Base-by-base conservation (phyloP, 306 rosid species). In the Oemleria cerasiformis region DNA sequence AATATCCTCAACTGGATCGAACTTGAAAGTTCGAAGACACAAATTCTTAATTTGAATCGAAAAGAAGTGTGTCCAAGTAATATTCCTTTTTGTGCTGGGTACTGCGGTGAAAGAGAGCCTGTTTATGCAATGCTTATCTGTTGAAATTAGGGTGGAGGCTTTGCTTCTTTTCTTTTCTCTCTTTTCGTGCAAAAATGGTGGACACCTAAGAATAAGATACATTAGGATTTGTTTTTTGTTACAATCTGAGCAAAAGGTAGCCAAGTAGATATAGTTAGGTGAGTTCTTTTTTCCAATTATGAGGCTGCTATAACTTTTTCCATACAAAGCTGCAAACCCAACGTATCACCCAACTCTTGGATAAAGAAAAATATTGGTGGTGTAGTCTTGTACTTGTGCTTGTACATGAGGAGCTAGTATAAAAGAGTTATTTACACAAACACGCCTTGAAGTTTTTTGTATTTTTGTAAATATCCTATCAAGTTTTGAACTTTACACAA, bases 261-360 rank as follows among this genome's bases (percentile, higher is more conserved):
- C 5, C 53, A 8, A 19, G 36, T 43, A 13, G 53, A 30, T n/a
- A 30, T 13, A 54, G 63, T 20, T 12, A 9, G 19, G 63, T 58
- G 63, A 58, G 25, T 17, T 55, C 19, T 10, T 34, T 70, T 39
- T 10, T 34, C 73, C 64, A 69, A 41, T 40, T 21, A 68, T 20
- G 23, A 68, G 39, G 5, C 25, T 21, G 63, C 13, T 19, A 3
- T 6, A 6, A 40, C 53, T 55, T 56, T 65, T 70, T 21, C 12
- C 54, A 70, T 56, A 16, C 43, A 55, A 42, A 42, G 65, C 54
- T 56, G 30, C 7, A 55, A 7, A 42, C 54, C 25, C 19, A 7
- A 40, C 73, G 50, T 68, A 63, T 38, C 50, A 8, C 14, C 40
- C 50, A 56, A 56, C 7, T 23, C 43, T 41, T 69, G 51, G 17